Evolutionary conservation across 2,329 filamentous ascomycete genomes (phyloP).

Genomic region (Xylaria sp.): DNA sequence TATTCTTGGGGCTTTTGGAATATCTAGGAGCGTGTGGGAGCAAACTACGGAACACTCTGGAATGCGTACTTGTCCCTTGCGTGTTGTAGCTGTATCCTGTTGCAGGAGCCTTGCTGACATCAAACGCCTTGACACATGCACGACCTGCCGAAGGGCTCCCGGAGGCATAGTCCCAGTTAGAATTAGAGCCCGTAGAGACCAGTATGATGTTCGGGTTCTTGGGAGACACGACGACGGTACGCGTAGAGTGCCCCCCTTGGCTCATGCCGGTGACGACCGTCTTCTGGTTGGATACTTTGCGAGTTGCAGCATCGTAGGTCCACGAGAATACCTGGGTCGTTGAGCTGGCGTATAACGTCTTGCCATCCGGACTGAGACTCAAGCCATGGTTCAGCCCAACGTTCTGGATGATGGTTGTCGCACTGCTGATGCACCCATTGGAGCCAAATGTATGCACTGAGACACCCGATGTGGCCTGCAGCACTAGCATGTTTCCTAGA

Average conservation of each 20-base stretch:
- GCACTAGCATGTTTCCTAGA: slow-evolving; percentile 45
- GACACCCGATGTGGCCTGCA: slow-evolving; percentile 45
- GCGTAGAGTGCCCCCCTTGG: slow-evolving; percentile 63
- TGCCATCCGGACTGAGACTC: slow-evolving; percentile 53
- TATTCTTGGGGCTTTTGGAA: background rate
- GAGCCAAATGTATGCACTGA: slow-evolving; percentile 45
- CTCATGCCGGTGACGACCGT: slow-evolving; percentile 64
- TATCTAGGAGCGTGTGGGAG: background rate
- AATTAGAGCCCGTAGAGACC: slow-evolving; percentile 64
- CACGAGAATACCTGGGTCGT: slow-evolving; percentile 63
- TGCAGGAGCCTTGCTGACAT: slow-evolving; percentile 41
- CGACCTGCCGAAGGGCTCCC: slow-evolving; percentile 59
- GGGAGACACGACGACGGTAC: slow-evolving; percentile 65
- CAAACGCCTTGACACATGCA: slow-evolving; percentile 64
- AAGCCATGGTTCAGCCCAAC: slow-evolving; percentile 56
- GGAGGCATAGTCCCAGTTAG: slow-evolving; percentile 64
- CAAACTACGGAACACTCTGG: background rate
- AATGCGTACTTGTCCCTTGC: slow-evolving; percentile 43
- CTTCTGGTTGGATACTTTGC: slow-evolving; percentile 53
- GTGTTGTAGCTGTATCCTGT: slow-evolving; percentile 54
- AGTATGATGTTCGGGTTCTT: slow-evolving; percentile 62
- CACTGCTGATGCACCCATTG: slow-evolving; percentile 46
- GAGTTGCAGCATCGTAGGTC: slow-evolving; percentile 61
- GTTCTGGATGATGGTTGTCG: slow-evolving; percentile 41
- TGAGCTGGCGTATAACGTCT: slow-evolving; percentile 58